Evolutionary conservation across 768 basidiomycete genomes (phyloP).

Genomic region (Suillus weaverae): DNA sequence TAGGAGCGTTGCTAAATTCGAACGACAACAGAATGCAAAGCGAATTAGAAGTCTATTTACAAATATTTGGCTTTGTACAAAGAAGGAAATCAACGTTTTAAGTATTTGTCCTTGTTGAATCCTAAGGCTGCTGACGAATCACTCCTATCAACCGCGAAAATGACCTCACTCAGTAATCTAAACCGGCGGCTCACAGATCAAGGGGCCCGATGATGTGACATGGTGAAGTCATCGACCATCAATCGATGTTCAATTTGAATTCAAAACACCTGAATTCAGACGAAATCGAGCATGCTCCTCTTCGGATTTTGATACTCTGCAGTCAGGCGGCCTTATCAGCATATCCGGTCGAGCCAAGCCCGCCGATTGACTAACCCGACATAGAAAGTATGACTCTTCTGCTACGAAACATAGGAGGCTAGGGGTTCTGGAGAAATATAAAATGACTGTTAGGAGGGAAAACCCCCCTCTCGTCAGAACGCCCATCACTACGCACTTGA

Average conservation of each 20-base stretch:
- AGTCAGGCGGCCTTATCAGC: neutral
- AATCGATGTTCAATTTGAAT: neutral
- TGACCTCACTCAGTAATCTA: neutral
- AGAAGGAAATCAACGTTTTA: neutral
- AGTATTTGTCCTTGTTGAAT: neutral
- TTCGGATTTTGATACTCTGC: neutral
- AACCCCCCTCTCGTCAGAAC: neutral
- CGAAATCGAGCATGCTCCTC: neutral
- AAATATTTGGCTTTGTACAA: neutral
- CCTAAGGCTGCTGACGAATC: neutral
- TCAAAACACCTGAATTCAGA: neutral
- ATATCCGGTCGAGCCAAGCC: neutral
- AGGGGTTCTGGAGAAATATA: neutral
- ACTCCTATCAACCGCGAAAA: neutral
- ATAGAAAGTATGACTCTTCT: neutral
- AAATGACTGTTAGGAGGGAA: neutral
- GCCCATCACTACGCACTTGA: neutral
- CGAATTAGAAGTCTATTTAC: neutral
- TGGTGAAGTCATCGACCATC: neutral
- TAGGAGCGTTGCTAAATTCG: slow-evolving; percentile 35
- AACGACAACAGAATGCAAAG: no score
- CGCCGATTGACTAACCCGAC: neutral
- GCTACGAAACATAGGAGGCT: neutral
- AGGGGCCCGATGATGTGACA: neutral
- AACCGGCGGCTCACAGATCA: neutral